Conservation (phyloP, 352 stramenopile species). For the Phytophthora multivora region DNA sequence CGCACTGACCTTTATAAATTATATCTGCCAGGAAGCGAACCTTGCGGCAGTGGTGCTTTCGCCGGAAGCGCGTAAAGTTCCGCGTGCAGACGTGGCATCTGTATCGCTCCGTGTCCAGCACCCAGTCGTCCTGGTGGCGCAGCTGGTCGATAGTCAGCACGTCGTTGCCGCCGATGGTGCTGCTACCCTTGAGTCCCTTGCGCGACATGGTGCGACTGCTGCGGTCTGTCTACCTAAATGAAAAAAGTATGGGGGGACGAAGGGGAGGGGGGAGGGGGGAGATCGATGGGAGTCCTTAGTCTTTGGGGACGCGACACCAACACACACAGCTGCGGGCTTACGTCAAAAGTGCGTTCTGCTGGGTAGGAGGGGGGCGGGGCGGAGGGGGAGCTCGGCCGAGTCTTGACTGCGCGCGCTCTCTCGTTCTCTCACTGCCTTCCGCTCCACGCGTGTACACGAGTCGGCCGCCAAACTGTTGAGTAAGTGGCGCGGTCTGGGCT, state of each 20-base stretch:
- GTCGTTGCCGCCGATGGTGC: constrained; percentile 78
- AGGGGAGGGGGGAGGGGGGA: neutral
- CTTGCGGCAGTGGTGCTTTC: constrained; percentile 91
- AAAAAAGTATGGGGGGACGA: constrained; percentile 1
- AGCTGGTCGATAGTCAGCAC: constrained; percentile 90
- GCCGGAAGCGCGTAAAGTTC: constrained; percentile 88
- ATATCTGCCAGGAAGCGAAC: constrained; percentile 26
- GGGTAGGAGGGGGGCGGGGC: constrained; percentile 1
- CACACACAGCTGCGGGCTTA: constrained; percentile 16
- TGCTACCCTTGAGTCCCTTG: constrained; percentile 71
- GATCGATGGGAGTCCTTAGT: constrained; percentile 18
- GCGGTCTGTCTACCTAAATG: constrained; percentile 19
- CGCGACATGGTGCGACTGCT: constrained; percentile 55
- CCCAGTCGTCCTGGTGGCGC: constrained; percentile 88
- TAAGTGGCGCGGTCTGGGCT: constrained; percentile 25
- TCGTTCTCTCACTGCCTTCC: constrained; percentile 30
- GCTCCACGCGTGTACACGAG: constrained; percentile 34
- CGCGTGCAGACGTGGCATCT: constrained; percentile 88
- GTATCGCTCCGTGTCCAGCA: constrained; percentile 87
- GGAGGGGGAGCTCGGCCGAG: constrained; percentile 14
- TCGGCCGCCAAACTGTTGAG: constrained; percentile 34
- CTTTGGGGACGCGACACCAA: neutral
- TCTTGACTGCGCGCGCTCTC: constrained; percentile 26
- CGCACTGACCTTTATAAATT: no score
- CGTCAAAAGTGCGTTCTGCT: constrained; percentile 25